These are phyloP conservation scores for Mucor ambiguus DNA, from an alignment of 371 early-diverging fungal genomes.

Conservation along the genomic window DNA sequence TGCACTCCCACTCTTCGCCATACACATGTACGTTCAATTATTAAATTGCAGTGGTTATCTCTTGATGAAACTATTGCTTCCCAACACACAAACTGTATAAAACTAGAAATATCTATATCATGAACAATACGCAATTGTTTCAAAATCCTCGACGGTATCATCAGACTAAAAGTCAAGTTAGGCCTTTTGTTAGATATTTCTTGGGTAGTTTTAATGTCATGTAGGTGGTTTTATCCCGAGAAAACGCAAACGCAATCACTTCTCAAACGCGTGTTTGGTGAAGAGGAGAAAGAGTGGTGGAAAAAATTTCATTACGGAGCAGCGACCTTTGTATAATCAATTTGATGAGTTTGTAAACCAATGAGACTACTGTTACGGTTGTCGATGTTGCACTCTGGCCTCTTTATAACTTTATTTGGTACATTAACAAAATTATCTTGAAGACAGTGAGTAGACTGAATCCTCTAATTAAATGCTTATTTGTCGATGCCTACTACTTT, in stretches of 20 bases:
- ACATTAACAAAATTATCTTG: too few relatives aligned
- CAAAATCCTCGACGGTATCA: constrained; percentile 12
- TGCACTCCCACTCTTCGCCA: neutral
- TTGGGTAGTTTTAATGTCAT: neutral
- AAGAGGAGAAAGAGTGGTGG: neutral
- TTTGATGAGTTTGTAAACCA: too few relatives aligned
- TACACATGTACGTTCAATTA: neutral
- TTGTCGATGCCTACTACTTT: too few relatives aligned
- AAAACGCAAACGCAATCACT: neutral
- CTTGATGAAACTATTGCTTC: neutral
- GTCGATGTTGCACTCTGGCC: too few relatives aligned
- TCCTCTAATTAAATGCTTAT: too few relatives aligned
- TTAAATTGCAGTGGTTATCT: neutral
- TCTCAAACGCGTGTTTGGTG: neutral
- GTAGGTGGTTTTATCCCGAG: neutral
- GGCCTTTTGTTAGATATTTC: constrained; percentile 12
- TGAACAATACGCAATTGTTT: neutral
- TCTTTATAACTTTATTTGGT: too few relatives aligned
- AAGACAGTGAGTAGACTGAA: too few relatives aligned
- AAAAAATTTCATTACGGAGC: neutral
- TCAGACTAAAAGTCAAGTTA: constrained; percentile 9
- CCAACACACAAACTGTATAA: neutral
- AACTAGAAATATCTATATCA: constrained; percentile 11
- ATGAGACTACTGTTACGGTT: too few relatives aligned
- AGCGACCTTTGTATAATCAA: neutral